phyloP scores from a whole-genome alignment of 23 red algal species.

The Chondrus crispus region DNA sequence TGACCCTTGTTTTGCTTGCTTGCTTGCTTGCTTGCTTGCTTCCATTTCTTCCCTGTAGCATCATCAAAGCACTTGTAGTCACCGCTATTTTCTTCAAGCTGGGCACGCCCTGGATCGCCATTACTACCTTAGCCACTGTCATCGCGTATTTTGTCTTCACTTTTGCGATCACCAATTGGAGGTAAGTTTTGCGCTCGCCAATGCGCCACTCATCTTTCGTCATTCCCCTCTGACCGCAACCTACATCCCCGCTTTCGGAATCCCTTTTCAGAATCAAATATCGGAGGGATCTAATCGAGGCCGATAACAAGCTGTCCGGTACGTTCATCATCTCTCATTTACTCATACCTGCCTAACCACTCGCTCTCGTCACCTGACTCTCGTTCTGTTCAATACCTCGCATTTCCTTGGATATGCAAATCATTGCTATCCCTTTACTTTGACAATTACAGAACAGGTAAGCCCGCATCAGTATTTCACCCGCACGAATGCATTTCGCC shows the following conservation, averaged over 20 bases:
- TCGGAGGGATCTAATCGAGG: slow-evolving; percentile 25
- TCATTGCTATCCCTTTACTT: no score
- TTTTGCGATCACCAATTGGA: slow-evolving; percentile 20
- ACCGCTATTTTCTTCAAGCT: slow-evolving; percentile 52
- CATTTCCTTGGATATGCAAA: no score
- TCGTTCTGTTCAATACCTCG: no score
- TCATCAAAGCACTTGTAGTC: slow-evolving; percentile 61
- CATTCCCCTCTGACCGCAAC: no score
- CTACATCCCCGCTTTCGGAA: background rate
- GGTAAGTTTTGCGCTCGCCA: no score
- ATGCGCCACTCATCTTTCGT: no score
- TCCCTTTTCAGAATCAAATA: background rate
- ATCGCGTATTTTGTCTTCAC: slow-evolving; percentile 36
- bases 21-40: no score
- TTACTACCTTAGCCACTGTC: slow-evolving; percentile 48
- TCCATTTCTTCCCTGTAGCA: background rate
- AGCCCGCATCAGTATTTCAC: background rate
- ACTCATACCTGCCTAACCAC: no score
- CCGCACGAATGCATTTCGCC: background rate
- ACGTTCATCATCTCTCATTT: no score
- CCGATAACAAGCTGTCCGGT: slow-evolving; percentile 25
- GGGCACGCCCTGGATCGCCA: slow-evolving; percentile 42
- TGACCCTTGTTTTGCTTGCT: no score
- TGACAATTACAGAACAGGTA: slow-evolving; percentile 37
- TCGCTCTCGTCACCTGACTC: no score